A percentile compares a stretch with the other conserved stretches of the same genome.
Evolutionary conservation across 108 stramenopile species (phyloP).

Genomic region (Nitzschia inconspicua): DNA sequence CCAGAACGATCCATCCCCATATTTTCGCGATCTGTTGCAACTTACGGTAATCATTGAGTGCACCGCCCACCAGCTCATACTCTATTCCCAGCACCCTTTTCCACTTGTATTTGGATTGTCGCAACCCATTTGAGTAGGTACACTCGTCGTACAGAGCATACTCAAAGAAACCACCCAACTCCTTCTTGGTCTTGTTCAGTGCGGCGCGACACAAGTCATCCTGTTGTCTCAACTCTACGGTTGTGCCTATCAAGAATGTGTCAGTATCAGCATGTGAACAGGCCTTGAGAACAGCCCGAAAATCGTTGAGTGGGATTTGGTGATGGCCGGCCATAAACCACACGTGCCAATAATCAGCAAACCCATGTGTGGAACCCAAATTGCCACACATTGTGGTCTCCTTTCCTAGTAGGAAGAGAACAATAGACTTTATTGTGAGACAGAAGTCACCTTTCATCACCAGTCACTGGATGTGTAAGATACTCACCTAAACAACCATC

Average conservation of each 20-base stretch:
- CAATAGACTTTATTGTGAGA: no score
- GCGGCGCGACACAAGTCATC: slow-evolving; percentile 40
- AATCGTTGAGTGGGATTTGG: slow-evolving; percentile 53
- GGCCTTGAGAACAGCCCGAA: slow-evolving; percentile 40
- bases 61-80: slow-evolving; percentile 17
- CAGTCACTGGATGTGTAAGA: no score
- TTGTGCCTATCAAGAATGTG: slow-evolving; percentile 6
- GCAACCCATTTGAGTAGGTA: slow-evolving; percentile 51
- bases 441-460: no score
- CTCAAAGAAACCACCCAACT: slow-evolving; percentile 66
- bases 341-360: slow-evolving; percentile 44
- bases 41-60: slow-evolving; percentile 57
- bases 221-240: not conserved
- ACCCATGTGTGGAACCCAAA: not conserved
- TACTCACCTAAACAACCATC: slow-evolving; percentile 78
- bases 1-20: not conserved
- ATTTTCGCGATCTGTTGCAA: not conserved
- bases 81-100: not conserved
- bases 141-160: slow-evolving; percentile 77
- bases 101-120: no score
- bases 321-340: slow-evolving; percentile 75
- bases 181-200: slow-evolving; percentile 26
- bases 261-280: slow-evolving; percentile 25
- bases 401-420: no score
- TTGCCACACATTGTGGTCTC: slow-evolving; percentile 57